phyloP scores from a whole-genome alignment of 768 basidiomycete species.

The Podaxis carcinomalis region DNA sequence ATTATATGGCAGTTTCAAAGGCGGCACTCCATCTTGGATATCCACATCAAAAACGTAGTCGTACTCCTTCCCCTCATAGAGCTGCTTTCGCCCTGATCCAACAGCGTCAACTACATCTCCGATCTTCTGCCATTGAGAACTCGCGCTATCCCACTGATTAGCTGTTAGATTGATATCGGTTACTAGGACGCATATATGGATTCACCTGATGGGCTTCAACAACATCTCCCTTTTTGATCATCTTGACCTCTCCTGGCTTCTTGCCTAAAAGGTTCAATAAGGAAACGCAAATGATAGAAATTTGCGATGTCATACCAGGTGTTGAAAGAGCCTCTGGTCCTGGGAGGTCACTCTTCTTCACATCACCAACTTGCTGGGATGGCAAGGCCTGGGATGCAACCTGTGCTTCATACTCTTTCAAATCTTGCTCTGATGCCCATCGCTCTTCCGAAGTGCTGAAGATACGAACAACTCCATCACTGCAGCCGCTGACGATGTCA shows the following conservation, averaged over 20 bases:
- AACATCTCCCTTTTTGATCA: constrained; percentile 74
- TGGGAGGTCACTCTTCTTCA: constrained; percentile 88
- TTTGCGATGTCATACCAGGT: constrained; percentile 53
- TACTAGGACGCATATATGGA: background rate
- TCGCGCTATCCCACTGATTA: constrained; percentile 72
- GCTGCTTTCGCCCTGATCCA: constrained; percentile 82
- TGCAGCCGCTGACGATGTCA: constrained; percentile 89
- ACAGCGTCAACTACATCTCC: constrained; percentile 96
- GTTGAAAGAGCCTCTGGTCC: constrained; percentile 73
- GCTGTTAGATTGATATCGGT: constrained; percentile 4
- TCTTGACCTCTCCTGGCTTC: constrained; percentile 90
- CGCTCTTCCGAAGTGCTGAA: constrained; percentile 75
- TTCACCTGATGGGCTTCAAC: constrained; percentile 91
- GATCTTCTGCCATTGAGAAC: constrained; percentile 82
- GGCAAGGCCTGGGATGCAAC: constrained; percentile 80
- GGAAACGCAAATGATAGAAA: background rate
- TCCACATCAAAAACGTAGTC: constrained; percentile 99
- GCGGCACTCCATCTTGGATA: constrained; percentile 86
- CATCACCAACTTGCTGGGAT: constrained; percentile 84
- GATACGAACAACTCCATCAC: constrained; percentile 83
- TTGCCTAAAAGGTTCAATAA: constrained; percentile 48
- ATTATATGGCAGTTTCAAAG: constrained; percentile 94
- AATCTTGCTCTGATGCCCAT: constrained; percentile 61
- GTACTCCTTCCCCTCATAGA: constrained; percentile 92
- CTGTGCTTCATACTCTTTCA: constrained; percentile 67